A percentile compares a stretch with the other conserved stretches of the same genome.
Conservation (phyloP, 352 stramenopile species). For the Phytophthora ohioensis region DNA sequence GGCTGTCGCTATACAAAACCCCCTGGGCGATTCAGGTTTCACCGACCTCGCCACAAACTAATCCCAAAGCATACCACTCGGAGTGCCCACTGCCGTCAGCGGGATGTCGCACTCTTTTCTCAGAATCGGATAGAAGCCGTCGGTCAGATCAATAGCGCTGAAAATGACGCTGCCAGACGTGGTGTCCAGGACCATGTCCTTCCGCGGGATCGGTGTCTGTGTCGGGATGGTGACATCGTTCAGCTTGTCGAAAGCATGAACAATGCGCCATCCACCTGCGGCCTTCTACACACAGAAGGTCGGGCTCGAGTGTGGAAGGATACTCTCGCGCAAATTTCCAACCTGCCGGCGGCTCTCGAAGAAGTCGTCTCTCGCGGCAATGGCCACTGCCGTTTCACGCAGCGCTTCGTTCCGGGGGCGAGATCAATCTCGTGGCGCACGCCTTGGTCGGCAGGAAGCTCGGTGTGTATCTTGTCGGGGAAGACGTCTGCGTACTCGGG, state of each 20-base stretch:
- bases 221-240: slow-evolving; percentile 22
- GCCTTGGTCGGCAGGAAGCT: slow-evolving; percentile 5
- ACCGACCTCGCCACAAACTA: slow-evolving; percentile 11
- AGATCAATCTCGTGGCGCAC: slow-evolving; percentile 24
- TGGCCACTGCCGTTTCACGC: neutral
- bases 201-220: slow-evolving; percentile 15
- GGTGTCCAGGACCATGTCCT: slow-evolving; percentile 10
- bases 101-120: slow-evolving; percentile 27
- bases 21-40: no score
- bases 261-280: slow-evolving; percentile 1
- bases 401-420: slow-evolving; percentile 10
- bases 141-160: slow-evolving; percentile 16
- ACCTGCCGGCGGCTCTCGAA: neutral
- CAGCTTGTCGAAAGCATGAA: slow-evolving; percentile 28
- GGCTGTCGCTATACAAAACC: no score
- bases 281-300: slow-evolving; percentile 10
- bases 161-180: neutral
- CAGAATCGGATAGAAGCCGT: slow-evolving; percentile 29
- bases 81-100: slow-evolving; percentile 38
- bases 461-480: slow-evolving; percentile 24
- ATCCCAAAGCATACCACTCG: slow-evolving; percentile 45
- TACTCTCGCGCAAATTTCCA: neutral
- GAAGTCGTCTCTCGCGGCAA: neutral
- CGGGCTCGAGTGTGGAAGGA: slow-evolving; percentile 2
- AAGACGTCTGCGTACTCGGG: slow-evolving; percentile 31